A percentile compares a stretch with the other conserved stretches of the same genome.
Conservation (phyloP, 2,329 filamentous ascomycete species). For the Kalmusia sp. region DNA sequence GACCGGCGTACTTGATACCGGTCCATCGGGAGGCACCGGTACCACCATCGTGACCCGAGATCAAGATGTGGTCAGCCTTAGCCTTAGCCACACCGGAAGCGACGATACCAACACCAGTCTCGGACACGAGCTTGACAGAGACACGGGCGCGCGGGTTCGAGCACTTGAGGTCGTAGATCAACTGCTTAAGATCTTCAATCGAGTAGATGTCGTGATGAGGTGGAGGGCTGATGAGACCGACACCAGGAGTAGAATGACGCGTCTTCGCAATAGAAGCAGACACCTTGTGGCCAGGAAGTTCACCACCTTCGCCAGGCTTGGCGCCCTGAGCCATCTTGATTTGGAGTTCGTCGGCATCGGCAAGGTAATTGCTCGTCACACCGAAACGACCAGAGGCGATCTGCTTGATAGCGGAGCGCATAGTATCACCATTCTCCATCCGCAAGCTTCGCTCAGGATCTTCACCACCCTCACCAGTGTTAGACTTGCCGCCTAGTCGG, state of each 20-base stretch:
- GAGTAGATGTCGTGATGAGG: conserved; percentile 99
- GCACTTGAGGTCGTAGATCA: conserved; percentile 98
- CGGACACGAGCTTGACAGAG: conserved; percentile 96
- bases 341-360: conserved; percentile 93
- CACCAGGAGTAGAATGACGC: conserved; percentile 93
- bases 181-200: conserved; percentile 95
- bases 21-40: conserved; percentile 98
- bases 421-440: conserved; percentile 91
- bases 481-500: conserved; percentile 92
- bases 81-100: conserved; percentile 97
- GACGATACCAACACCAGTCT: conserved; percentile 96
- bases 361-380: conserved; percentile 92
- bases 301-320: conserved; percentile 96
- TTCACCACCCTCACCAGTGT: conserved; percentile 97
- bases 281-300: conserved; percentile 96
- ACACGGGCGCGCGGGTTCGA: conserved; percentile 90
- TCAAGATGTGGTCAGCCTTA: conserved; percentile 95
- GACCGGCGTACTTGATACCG: conserved; percentile 97
- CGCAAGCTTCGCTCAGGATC: conserved; percentile 88
- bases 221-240: conserved; percentile 93
- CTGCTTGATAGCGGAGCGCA: conserved; percentile 98
- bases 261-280: conserved; percentile 93
- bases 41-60: conserved; percentile 95
- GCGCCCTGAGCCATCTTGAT: conserved; percentile 99
- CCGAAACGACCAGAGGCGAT: conserved; percentile 95